Base-by-base conservation (phyloP, 805 yeast genomes). In the Zygosaccharomyces kombuchaensis region DNA sequence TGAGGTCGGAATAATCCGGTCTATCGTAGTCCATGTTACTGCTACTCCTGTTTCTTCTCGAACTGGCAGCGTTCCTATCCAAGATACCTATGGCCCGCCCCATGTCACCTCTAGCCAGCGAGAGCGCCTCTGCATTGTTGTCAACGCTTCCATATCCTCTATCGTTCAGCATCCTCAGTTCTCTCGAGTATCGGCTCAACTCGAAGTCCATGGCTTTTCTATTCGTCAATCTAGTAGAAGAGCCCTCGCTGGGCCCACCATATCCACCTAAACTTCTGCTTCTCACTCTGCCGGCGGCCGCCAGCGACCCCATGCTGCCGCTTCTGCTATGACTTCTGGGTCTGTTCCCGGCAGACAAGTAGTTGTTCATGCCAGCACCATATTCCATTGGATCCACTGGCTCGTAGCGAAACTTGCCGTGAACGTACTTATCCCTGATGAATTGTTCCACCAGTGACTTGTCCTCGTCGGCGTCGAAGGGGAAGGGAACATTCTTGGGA, bases 391-490 rank as follows among this genome's bases (percentile, higher is more conserved):
- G 60, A 4, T 53, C 53, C 6, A 60, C 55, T 13, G 57, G 54
- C 43, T 59, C 58, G 44, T 58, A 59, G 48, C 70, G 63, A 51
- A 75, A 87, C 47, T 69, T 73, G 1, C 89, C 88, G n/a, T 65
- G 55, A 17, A 84, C 66, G 62, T 87, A 87, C 60, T 87, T 87
- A 38, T 82, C 80, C 51, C 83, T 72, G 36, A 87, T 65, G 65
- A 68, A 87, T 47, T 73, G 69, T 45, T 77, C 83, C 23, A 84
- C 77, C 1, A 63, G 73, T 48, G 66, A 45, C 38, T 70, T 75
- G 56, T 79, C 84, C 57, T 80, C 89, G 54, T 84, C 91, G 17
- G 79, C 88, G 57, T 84, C 90, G 48, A 64, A 81, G 7, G 93
- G 93, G 57, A 84, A 84, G 0, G 88, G 87, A 21, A 70, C 78